Conservation (phyloP, 148 eudicot species). For the Vaccinium myrtillus region DNA sequence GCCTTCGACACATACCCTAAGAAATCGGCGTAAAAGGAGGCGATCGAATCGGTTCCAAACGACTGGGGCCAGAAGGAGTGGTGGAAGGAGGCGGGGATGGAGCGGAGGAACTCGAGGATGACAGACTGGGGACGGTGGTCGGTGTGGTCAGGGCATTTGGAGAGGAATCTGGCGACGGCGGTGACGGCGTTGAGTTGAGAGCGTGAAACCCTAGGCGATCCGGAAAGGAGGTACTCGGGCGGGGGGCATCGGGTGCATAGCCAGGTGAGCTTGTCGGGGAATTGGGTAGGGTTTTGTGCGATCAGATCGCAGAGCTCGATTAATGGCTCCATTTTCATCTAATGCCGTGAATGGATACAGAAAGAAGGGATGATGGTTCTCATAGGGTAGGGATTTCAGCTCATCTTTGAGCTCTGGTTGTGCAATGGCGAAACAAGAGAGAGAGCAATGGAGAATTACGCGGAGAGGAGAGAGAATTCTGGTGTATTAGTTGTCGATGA, state of each 20-base stretch:
- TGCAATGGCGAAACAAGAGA: not conserved
- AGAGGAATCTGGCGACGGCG: conserved; percentile 63
- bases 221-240: conserved; percentile 43
- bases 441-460: not conserved
- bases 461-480: not conserved
- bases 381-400: not conserved
- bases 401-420: not conserved
- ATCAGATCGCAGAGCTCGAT: conserved; percentile 84
- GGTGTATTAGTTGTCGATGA: not conserved
- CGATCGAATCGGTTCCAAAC: conserved; percentile 35
- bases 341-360: not conserved
- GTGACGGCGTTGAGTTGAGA: conserved; percentile 77
- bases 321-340: conserved; percentile 62
- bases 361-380: not conserved
- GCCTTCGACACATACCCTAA: conserved; percentile 54
- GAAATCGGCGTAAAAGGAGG: conserved; percentile 55
- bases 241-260: conserved; percentile 74
- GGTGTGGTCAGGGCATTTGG: conserved; percentile 50
- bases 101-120: conserved; percentile 53
- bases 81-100: conserved; percentile 50
- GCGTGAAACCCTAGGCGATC: conserved; percentile 64
- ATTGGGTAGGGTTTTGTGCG: conserved; percentile 62
- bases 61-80: conserved; percentile 85
- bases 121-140: conserved; percentile 48
- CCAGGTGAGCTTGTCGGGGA: conserved; percentile 67